A percentile compares a stretch with the other conserved stretches of the same genome.
These are phyloP conservation scores for Verticillium zaregamsianum DNA, from an alignment of 2,329 filamentous ascomycete genomes.

Conservation along the genomic window DNA sequence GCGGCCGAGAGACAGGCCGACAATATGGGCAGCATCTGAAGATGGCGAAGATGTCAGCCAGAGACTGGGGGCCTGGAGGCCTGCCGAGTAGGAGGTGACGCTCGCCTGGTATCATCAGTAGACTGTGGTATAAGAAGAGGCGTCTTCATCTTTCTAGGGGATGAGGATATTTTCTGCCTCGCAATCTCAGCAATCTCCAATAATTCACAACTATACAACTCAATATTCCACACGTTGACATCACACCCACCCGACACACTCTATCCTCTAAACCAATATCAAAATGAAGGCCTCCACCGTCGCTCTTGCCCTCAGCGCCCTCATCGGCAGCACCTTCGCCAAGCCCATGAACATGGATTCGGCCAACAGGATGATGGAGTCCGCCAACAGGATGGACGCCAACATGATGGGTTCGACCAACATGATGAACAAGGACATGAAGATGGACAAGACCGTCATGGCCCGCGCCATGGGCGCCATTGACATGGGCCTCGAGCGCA, in stretches of 20 bases:
- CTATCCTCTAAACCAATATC: conserved; percentile 1
- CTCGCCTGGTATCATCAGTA: background rate
- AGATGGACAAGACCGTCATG: background rate
- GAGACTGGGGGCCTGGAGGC: background rate
- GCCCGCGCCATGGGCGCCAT: background rate
- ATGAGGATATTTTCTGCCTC: background rate
- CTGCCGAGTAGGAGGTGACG: background rate
- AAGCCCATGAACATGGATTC: conserved; percentile 1
- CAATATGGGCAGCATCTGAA: background rate
- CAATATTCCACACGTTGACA: background rate
- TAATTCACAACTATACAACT: background rate
- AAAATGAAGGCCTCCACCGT: conserved; percentile 10
- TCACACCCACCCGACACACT: background rate
- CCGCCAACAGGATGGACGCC: background rate
- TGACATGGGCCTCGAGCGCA: background rate
- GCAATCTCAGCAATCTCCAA: conserved; percentile 3
- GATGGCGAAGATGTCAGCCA: background rate
- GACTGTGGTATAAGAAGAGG: conserved; percentile 7
- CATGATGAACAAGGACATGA: background rate
- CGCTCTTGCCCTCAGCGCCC: conserved; percentile 2
- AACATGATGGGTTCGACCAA: background rate
- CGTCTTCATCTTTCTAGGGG: background rate
- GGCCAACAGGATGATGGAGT: background rate
- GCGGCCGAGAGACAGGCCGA: conserved; percentile 2
- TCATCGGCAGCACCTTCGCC: background rate